Base-by-base conservation (phyloP, 345 rosid species). In the Rhizophora mangle region DNA sequence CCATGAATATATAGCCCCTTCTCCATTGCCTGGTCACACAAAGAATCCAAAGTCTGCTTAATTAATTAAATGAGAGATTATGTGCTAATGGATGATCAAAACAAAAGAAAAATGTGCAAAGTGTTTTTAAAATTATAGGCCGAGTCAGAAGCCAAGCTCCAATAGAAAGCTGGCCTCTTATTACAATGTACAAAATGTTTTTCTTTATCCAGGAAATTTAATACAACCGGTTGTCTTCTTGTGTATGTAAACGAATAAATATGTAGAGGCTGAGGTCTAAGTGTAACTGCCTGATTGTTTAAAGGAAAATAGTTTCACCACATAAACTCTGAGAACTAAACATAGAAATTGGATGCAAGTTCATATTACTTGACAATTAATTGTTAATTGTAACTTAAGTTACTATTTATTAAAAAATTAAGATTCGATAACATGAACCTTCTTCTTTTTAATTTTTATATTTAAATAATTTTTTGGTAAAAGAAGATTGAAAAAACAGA, bases 21-120 rank as follows among this genome's bases (percentile, higher is more conserved):
- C 18, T 32, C 4, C 34, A 47, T 60, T 16, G 54, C 54, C 66
- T 66, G 26, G 61, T 53, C 71, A 9, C 39, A 49, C 62, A 69
- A 49, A 53, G 71, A 70, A 76, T 76, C 79, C 63, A 70, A 70
- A 70, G 71, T 64, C 59, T 66, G 52, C 74, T 39, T 27, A 39
- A 61, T 60, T 32, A 65, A 70, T 55, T 10, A 34, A 60, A 64
- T 56, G 27, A n/a, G 8, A 29, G 36, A 32, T 24, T 22, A 8
- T 34, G 20, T 64, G 71, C 31, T 24, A 56, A 31, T 56, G 49
- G 49, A 43, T 13, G 18, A 43, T 3, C 18, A 43, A 11, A 22
- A 55, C 27, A 55, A 56, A 24, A 53, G 53, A 65, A 36, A 37
- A 70, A 70, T 32, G 61, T 56, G n/a, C 73, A 36, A 36, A 11